Conservation (phyloP, 805 yeast species). For the Zygoascus tannicola region DNA sequence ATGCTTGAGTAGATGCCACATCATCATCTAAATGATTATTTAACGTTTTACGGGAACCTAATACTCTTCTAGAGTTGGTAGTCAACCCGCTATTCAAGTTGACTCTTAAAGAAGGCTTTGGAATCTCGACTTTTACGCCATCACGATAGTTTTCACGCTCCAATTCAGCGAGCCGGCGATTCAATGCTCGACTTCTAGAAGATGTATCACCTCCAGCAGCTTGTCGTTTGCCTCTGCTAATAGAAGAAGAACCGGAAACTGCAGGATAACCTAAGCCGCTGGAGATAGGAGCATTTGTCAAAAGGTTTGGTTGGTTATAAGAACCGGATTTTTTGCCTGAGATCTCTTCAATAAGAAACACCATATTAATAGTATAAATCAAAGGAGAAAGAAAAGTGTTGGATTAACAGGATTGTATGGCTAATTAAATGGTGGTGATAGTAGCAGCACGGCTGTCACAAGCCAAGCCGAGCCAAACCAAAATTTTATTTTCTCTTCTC, state of each 20-base stretch:
- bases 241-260: background rate
- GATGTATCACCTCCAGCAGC: constrained; percentile 8
- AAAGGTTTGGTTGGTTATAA: background rate
- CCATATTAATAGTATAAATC: too few species aligned
- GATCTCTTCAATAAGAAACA: constrained; percentile 8
- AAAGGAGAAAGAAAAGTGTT: too few species aligned
- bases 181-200: constrained; percentile 16
- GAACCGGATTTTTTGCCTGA: constrained; percentile 2
- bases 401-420: too few species aligned
- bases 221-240: background rate
- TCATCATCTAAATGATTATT: constrained; percentile 35
- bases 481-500: too few species aligned
- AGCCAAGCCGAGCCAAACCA: too few species aligned
- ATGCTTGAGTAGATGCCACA: constrained; percentile 23
- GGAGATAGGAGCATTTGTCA: background rate
- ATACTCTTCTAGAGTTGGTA: constrained; percentile 28
- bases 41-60: constrained; percentile 31
- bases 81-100: constrained; percentile 17
- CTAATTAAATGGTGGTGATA: too few species aligned
- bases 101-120: constrained; percentile 12
- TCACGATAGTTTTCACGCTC: constrained; percentile 32
- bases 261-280: background rate
- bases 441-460: too few species aligned
- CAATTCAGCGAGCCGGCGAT: constrained; percentile 23
- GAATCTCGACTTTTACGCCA: constrained; percentile 26